Conservation (phyloP, 129 eudicot species). For the Gnaphalium uliginosum region DNA sequence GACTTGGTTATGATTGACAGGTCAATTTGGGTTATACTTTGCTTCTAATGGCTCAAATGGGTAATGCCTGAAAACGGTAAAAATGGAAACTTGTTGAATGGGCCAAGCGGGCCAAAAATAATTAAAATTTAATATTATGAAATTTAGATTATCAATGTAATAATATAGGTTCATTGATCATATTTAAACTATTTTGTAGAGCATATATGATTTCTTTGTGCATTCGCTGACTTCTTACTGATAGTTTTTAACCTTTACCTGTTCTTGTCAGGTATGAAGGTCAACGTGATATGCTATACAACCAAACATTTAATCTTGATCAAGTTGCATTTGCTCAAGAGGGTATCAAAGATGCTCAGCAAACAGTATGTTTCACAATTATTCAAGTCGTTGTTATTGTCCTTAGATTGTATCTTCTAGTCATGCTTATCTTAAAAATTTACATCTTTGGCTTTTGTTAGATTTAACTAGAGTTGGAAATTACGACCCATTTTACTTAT, state of each 20-base stretch:
- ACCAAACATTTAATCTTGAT: slow-evolving; percentile 88
- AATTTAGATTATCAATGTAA: too few relatives aligned
- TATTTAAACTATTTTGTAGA: not conserved
- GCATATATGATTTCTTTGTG: slow-evolving; percentile 5
- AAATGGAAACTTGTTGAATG: too few relatives aligned
- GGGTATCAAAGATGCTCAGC: slow-evolving; percentile 91
- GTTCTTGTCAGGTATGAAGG: slow-evolving; percentile 75
- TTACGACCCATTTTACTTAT: not conserved
- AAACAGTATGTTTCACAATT: slow-evolving; percentile 66
- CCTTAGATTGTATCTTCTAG: slow-evolving; percentile 6
- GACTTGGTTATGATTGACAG: too few relatives aligned
- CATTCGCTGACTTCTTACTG: not conserved
- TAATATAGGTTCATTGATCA: too few relatives aligned
- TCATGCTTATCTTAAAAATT: not conserved
- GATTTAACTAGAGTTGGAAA: not conserved
- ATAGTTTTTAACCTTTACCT: not conserved
- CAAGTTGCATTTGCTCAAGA: slow-evolving; percentile 96
- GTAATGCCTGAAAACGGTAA: too few relatives aligned
- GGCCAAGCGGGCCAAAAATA: too few relatives aligned
- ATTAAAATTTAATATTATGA: too few relatives aligned
- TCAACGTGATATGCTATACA: slow-evolving; percentile 95
- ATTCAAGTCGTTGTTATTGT: not conserved
- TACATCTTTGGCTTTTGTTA: not conserved
- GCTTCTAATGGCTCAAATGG: too few relatives aligned
- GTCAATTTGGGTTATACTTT: too few relatives aligned